A percentile compares a stretch with the other conserved stretches of the same genome.
Conservation (phyloP, 495 filamentous ascomycete genomes). For the Neurospora sp. region DNA sequence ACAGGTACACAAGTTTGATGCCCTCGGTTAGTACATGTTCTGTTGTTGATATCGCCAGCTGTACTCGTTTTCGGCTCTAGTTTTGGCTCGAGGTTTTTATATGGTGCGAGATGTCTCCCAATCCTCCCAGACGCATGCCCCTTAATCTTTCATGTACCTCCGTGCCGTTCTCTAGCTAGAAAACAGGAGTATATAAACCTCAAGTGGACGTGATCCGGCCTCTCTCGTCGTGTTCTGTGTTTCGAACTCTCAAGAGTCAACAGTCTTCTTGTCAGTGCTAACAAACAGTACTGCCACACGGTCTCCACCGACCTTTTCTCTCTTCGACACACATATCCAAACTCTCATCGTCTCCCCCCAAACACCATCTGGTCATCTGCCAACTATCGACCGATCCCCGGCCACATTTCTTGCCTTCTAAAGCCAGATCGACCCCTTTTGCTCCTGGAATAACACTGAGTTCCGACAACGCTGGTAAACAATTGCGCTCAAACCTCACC, state of each 20-base stretch:
- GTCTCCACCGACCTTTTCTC: neutral
- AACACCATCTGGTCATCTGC: neutral
- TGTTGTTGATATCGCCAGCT: neutral
- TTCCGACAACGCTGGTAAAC: neutral
- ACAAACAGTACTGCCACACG: neutral
- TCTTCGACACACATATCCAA: neutral
- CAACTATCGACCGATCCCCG: neutral
- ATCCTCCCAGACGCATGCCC: neutral
- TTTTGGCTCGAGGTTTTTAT: neutral
- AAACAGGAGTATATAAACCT: neutral
- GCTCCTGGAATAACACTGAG: neutral
- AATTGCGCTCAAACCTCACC: neutral
- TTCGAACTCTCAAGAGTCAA: neutral
- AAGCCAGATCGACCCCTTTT: neutral
- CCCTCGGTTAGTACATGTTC: neutral
- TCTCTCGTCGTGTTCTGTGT: neutral
- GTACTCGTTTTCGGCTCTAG: neutral
- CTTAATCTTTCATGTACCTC: neutral
- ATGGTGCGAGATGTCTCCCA: neutral
- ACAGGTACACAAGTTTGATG: neutral
- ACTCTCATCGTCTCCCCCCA: neutral
- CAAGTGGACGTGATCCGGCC: neutral
- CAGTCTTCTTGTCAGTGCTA: neutral
- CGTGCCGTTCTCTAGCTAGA: neutral
- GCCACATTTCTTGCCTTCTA: neutral